Evolutionary conservation across 768 basidiomycete species (phyloP), one percentile per base, ranked within the genome.

Genomic region (Gautieria morchelliformis): DNA sequence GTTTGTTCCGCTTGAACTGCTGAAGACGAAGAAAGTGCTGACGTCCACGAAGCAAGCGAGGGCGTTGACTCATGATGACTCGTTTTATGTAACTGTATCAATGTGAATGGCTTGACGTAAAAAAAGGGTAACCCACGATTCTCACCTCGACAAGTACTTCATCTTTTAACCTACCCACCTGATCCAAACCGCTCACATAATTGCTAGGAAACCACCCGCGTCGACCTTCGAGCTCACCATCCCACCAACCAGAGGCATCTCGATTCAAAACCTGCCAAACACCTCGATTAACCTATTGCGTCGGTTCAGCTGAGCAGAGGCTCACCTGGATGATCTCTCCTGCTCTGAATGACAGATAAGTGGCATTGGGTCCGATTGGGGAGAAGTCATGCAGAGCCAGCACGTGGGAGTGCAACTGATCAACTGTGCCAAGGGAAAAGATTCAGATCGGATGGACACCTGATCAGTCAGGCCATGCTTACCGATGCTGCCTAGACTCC

Each of bases 201-300:
- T 98, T 99, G 65, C 91, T 93, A 19, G 96, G 96, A 71, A 98
- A 98, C 96, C 96, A 99, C 12, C 96, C 96, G 64, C 94, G 75
- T 59, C 84, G 73, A 2, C 84, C 88, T 37, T 92, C 88, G 17
- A 95, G 69, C 70, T 98, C 93, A 10, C 96, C 96, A 66, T 99
- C 94, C 95, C 95, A 98, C 96, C 96, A 98, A 0, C 96, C 96
- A 63, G 85, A 89, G 3, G 76, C 60, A 71, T 97, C 92, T 61
- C 84, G 79, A 65, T 91, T 92, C 49, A 88, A 74, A n/a, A 97
- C 92, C 59, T 85, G 85, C 1, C 24, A 6, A 2, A 24, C 32
- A 12, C 39, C 14, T 44, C 42, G 3, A n/a, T 27, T 15, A 22
- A 19, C 12, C 5, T 12, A 55, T 14, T 33, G 19, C n/a, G 14